phyloP scores from a whole-genome alignment of 257 asterid species.

The Verbascum thapsus region DNA sequence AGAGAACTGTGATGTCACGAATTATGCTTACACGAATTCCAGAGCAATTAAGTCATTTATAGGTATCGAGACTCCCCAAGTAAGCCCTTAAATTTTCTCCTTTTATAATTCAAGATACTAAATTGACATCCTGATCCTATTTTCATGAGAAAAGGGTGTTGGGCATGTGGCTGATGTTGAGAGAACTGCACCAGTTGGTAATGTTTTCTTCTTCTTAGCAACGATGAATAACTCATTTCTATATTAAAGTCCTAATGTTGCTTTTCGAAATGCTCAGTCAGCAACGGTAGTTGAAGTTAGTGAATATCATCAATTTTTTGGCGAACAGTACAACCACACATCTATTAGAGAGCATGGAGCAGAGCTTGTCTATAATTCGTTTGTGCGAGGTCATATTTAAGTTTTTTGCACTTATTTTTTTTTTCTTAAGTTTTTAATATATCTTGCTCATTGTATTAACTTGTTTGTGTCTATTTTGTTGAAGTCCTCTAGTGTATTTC shows the following conservation, averaged over 20 bases:
- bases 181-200: constrained; percentile 66
- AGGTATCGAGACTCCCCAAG: not conserved
- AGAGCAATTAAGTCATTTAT: constrained; percentile 63
- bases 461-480: too few species aligned
- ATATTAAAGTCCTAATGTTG: constrained; percentile 1
- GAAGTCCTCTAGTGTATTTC: too few species aligned
- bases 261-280: constrained; percentile 30
- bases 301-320: constrained; percentile 69
- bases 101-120: constrained; percentile 16
- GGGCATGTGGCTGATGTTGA: constrained; percentile 66
- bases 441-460: too few species aligned
- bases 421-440: too few species aligned
- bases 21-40: constrained; percentile 62
- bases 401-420: too few species aligned
- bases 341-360: constrained; percentile 57
- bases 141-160: constrained; percentile 25
- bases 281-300: constrained; percentile 49
- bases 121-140: constrained; percentile 24
- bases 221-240: constrained; percentile 5
- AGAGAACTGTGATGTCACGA: constrained; percentile 64
- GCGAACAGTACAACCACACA: constrained; percentile 51
- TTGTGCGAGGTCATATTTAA: too few species aligned
- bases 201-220: not conserved
- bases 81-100: constrained; percentile 2
- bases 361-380: constrained; percentile 64